These are phyloP conservation scores for Piromyces finnis DNA, from an alignment of 192 early-diverging fungal genomes.

Conservation along the genomic window DNA sequence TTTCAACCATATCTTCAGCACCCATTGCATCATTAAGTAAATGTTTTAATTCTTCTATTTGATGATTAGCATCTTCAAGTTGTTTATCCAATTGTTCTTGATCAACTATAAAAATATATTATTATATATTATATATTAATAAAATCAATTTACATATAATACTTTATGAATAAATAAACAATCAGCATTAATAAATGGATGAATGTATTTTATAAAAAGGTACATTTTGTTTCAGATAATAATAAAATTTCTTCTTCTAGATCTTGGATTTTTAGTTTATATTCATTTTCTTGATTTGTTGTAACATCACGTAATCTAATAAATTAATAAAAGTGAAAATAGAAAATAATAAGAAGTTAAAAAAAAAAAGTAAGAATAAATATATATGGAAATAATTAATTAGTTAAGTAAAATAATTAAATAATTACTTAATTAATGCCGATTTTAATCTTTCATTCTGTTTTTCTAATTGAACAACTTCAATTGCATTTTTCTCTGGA, in stretches of 20 bases:
- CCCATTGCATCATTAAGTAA: slow-evolving; percentile 63
- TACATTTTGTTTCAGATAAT: slow-evolving; percentile 34
- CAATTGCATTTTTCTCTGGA: slow-evolving; percentile 13
- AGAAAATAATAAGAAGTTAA: too few species aligned
- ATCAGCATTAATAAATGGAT: too few species aligned
- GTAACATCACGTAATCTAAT: slow-evolving; percentile 56
- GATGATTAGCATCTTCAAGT: slow-evolving; percentile 39
- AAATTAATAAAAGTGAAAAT: background rate
- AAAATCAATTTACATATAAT: too few species aligned
- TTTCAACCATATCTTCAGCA: slow-evolving; percentile 68
- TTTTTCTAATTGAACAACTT: slow-evolving; percentile 44
- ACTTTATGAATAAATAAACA: too few species aligned
- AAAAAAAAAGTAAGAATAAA: too few species aligned
- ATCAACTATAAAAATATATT: slow-evolving; percentile 9
- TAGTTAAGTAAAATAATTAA: too few species aligned
- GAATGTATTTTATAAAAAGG: too few species aligned
- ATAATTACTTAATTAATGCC: slow-evolving; percentile 48
- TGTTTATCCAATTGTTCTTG: slow-evolving; percentile 30
- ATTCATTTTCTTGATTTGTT: slow-evolving; percentile 46
- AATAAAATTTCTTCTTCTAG: slow-evolving; percentile 50
- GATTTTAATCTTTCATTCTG: slow-evolving; percentile 82
- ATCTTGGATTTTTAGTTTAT: slow-evolving; percentile 35
- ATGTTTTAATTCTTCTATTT: slow-evolving; percentile 67
- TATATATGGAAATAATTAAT: too few species aligned
- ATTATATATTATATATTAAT: too few species aligned